These are phyloP conservation scores for Lipomyces sp. DNA, from an alignment of 805 yeast species.

Conservation along the genomic window DNA sequence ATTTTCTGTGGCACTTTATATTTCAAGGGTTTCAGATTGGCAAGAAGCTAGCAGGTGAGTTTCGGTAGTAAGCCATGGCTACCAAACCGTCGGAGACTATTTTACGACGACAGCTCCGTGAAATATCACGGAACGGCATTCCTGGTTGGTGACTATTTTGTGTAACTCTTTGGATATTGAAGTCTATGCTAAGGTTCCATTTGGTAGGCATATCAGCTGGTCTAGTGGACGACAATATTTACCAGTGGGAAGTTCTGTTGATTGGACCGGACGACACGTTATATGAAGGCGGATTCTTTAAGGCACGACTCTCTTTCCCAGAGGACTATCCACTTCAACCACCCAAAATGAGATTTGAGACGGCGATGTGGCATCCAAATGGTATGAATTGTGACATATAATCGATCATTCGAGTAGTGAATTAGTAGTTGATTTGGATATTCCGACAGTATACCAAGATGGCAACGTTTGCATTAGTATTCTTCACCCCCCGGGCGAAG, in stretches of 20 bases:
- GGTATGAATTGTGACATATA: constrained; percentile 38
- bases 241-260: constrained; percentile 67
- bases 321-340: constrained; percentile 73
- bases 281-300: constrained; percentile 76
- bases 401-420: neutral
- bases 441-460: constrained; percentile 70
- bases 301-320: constrained; percentile 65
- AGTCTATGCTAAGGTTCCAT: neutral
- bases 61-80: constrained; percentile 17
- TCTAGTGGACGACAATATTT: constrained; percentile 61
- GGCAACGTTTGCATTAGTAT: constrained; percentile 89
- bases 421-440: neutral
- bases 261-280: constrained; percentile 76
- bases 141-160: constrained; percentile 20
- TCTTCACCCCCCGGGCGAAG: constrained; percentile 87
- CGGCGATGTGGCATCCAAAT: constrained; percentile 83
- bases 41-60: neutral
- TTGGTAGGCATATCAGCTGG: constrained; percentile 77
- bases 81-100: constrained; percentile 31
- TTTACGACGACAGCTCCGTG: constrained; percentile 35
- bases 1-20: neutral
- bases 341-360: constrained; percentile 65
- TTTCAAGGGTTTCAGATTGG: neutral
- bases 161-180: neutral
- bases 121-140: constrained; percentile 33